phyloP scores from a whole-genome alignment of 768 basidiomycete species.

The Naganishia antarctica region DNA sequence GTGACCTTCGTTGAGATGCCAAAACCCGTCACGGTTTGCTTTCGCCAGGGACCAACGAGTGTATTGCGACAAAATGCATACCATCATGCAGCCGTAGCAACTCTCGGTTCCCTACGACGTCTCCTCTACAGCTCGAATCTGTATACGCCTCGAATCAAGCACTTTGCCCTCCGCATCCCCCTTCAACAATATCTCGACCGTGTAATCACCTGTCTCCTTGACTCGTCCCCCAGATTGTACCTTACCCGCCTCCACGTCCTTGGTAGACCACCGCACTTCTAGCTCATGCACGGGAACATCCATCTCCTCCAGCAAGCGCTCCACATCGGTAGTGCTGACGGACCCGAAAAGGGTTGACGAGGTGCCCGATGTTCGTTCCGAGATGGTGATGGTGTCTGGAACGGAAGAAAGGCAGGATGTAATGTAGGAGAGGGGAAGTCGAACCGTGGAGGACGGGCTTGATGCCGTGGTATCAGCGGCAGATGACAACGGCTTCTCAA shows the following conservation, averaged over 20 bases:
- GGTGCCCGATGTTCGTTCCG: conserved; percentile 4
- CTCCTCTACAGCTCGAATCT: conserved; percentile 19
- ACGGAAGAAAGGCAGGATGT: background rate
- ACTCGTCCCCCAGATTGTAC: conserved; percentile 16
- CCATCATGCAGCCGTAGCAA: background rate
- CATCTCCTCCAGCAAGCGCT: background rate
- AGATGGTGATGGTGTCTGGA: conserved; percentile 10
- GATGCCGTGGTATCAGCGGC: background rate
- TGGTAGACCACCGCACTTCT: conserved; percentile 8
- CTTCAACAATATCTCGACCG: conserved; percentile 18
- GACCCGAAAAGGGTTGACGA: conserved; percentile 23
- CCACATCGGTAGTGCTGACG: conserved; percentile 8
- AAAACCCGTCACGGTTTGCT: too few species aligned
- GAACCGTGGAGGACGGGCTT: background rate
- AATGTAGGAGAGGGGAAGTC: conserved; percentile 16
- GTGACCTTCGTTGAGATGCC: too few species aligned
- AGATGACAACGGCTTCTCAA: background rate
- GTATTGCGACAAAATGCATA: too few species aligned
- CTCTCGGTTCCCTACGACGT: too few species aligned
- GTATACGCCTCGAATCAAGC: conserved; percentile 6
- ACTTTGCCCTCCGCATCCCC: conserved; percentile 15
- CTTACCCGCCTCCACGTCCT: conserved; percentile 13
- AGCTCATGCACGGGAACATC: conserved; percentile 12
- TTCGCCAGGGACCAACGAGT: too few species aligned
- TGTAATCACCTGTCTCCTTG: conserved; percentile 16